Percentiles rank a stretch among this genome's conserved stretches.
Evolutionary conservation across 768 basidiomycete species (phyloP).

Genomic region (Tulasnella calospora): DNA sequence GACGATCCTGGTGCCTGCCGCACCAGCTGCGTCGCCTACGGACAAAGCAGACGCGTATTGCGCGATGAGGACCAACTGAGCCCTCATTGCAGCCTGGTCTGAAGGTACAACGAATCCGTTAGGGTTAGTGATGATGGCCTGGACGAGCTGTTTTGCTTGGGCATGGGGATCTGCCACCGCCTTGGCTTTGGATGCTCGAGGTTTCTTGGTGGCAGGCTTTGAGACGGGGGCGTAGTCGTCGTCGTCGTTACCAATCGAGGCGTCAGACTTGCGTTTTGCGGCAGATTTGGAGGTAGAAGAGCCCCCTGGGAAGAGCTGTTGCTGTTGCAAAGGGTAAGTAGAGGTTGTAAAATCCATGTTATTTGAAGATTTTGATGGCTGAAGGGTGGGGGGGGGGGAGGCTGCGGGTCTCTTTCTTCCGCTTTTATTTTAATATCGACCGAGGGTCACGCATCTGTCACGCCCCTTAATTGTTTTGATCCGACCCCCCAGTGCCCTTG

Average conservation of each 20-base stretch:
- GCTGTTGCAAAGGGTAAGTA: neutral
- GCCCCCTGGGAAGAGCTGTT: neutral
- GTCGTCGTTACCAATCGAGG: neutral
- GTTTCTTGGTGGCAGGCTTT: neutral
- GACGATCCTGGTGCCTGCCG: neutral
- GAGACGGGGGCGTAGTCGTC: neutral
- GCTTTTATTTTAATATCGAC: neutral
- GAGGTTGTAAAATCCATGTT: neutral
- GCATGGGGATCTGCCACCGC: neutral
- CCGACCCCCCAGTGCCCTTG: too few relatives aligned
- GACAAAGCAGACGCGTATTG: conserved; percentile 5
- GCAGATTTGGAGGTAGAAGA: neutral
- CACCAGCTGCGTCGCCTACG: neutral
- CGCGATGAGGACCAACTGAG: conserved; percentile 10
- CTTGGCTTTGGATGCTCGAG: neutral
- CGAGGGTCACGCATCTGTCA: neutral
- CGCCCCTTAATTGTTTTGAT: neutral
- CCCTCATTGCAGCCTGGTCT: conserved; percentile 31
- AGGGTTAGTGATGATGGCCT: neutral
- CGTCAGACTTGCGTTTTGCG: conserved; percentile 15
- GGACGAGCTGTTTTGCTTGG: neutral
- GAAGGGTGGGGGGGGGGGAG: neutral
- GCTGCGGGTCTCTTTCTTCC: neutral
- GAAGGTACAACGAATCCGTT: conserved; percentile 30
- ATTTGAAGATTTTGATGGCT: neutral